A percentile compares a stretch with the other conserved stretches of the same genome.
Conservation (phyloP, 129 eudicot genomes). For the Chrysanthemum seticuspe region DNA sequence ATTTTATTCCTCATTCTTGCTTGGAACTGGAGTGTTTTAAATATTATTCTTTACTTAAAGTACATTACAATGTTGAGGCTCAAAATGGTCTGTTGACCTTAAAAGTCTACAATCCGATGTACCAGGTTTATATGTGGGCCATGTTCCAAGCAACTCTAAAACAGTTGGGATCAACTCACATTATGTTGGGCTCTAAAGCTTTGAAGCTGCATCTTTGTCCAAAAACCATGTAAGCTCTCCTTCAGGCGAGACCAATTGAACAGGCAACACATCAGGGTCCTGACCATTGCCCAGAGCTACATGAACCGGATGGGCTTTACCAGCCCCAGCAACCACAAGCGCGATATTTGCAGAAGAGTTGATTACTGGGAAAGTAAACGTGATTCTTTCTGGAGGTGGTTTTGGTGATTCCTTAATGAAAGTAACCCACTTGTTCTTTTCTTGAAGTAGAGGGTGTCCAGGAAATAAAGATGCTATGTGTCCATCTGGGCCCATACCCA, state of each 20-base stretch:
- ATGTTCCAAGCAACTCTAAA: neutral
- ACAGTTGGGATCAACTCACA: conserved; percentile 4
- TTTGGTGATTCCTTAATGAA: conserved; percentile 80
- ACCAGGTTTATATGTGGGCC: no score
- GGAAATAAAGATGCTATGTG: conserved; percentile 82
- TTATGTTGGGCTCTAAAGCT: conserved; percentile 34
- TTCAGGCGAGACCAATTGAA: conserved; percentile 71
- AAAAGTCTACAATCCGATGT: neutral
- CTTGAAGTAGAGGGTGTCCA: conserved; percentile 59
- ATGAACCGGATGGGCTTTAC: conserved; percentile 64
- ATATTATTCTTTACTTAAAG: conserved; percentile 9
- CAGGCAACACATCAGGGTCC: conserved; percentile 49
- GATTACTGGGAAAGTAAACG: conserved; percentile 75
- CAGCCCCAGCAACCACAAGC: conserved; percentile 60
- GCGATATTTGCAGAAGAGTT: conserved; percentile 74
- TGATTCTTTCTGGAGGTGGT: conserved; percentile 79
- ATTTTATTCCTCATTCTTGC: conserved; percentile 17
- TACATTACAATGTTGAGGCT: conserved; percentile 15
- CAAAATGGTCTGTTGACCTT: conserved; percentile 6
- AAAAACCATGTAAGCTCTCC: conserved; percentile 73
- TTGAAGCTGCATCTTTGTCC: conserved; percentile 80
- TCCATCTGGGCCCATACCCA: conserved; percentile 94
- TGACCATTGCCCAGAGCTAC: conserved; percentile 51
- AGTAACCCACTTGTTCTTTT: conserved; percentile 64
- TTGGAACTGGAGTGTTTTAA: conserved; percentile 11